Evolutionary conservation across 192 early-diverging fungal genomes (phyloP), one percentile per base, ranked within the genome.

Genomic region (Gryganskiella cystojenkinii): DNA sequence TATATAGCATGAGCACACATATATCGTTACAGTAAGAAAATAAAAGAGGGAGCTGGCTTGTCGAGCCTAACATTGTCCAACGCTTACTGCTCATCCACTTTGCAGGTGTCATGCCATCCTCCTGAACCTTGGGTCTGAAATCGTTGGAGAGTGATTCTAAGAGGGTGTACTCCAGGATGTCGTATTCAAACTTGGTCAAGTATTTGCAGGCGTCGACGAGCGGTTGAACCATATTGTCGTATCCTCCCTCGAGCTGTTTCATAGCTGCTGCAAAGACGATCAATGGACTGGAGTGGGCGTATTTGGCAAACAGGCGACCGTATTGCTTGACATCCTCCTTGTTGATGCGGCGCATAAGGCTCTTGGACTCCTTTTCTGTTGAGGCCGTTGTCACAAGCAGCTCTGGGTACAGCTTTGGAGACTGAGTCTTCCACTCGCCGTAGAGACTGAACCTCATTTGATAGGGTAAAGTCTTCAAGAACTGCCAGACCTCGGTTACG

Each of bases 131-230:
- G 27, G 75, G 65, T 24, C 90, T 89, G 10, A 62, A 70, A 5
- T 74, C 69, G 19, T 85, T 86, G 10, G 90, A 80, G 20, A 95
- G 76, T 5, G 86, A 86, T 30, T 92, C 93, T 22, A 95, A 71
- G 27, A 96, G 70, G 10, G 84, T 70, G 56, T 89, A 95, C 0
- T 71, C 80, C 22, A 95, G 69, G 20, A 95, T 88, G 64, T 96
- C 95, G 35, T 93, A 92, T 14, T 86, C 85, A 31, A 96, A 87
- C 4, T 87, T 80, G 19, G 89, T 88, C 33, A 96, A 65, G 67
- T 95, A 94, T 22, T 87, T 81, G 46, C 88, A 89, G n/a, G 89
- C 87, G 37, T 96, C 95, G 0, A 93, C 95, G 49, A 96, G 81
- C 1, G 82, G 80, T 9, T 83, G 73, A 11, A 91, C 92, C 83